Base-by-base conservation (phyloP, 208 protist genomes). In the Endotrypanum monterogeii region DNA sequence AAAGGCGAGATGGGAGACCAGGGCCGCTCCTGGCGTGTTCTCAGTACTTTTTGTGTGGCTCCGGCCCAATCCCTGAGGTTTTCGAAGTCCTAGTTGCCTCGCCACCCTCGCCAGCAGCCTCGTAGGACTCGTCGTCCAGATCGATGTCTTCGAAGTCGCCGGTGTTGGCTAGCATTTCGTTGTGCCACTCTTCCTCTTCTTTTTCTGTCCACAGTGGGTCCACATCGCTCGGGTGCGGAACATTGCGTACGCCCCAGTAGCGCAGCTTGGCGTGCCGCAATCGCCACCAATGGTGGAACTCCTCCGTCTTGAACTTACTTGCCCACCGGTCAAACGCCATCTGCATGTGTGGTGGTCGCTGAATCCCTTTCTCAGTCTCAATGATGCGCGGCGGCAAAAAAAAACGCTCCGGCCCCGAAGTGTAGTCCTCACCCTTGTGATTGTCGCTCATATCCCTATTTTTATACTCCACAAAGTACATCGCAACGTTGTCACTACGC, bases 251-350 rank as follows among this genome's bases (percentile, higher is more conserved):
- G 76, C 93, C 93, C 91, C 93, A 97, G 83, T 82, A 97, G 20
- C 93, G 89, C 81, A 97, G 81, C 81, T 95, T 97, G 52, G 93
- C 90, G 73, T 97, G 93, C 20, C 93, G 89, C 37, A 96, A 86
- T 35, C 89, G 85, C 93, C 93, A 97, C 91, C 93, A 97, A 79
- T 95, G 89, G 70, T 96, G 91, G 75, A 97, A 97, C 84, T 97
- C 91, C 73, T 95, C 89, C 62, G 93, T 97, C 78, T 97, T 97
- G 72, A 95, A 97, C 76, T 96, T 95, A 76, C 86, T 94, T 11
- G 93, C 90, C 91, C 93, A 97, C 14, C 93, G 89, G 68, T 97
- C 93, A 80, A 97, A 97, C 9, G 91, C 91, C 93, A 97, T 95
- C 71, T 97, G 93, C 93, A 97, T 97, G 82, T 97, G 93, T 46